Evolutionary conservation across 2,329 filamentous ascomycete species (phyloP).

Genomic region (Byssothecium circinans): DNA sequence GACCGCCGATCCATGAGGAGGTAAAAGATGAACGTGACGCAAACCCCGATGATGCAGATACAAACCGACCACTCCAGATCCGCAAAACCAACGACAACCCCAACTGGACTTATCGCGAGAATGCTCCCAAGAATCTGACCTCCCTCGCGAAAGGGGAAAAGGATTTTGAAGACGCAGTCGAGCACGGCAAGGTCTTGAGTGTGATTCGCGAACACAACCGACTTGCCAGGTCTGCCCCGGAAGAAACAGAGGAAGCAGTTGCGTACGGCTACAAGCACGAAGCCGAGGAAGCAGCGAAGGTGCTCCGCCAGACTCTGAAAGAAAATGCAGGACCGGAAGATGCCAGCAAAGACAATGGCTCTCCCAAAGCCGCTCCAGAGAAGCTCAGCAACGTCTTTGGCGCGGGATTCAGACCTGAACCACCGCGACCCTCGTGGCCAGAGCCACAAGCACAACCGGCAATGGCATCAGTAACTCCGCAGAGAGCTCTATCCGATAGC

Average conservation of each 20-base stretch:
- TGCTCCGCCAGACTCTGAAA: too few relatives aligned
- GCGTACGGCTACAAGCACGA: too few relatives aligned
- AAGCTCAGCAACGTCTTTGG: slow-evolving; percentile 1
- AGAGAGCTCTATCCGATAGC: slow-evolving; percentile 6
- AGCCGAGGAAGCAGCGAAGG: too few relatives aligned
- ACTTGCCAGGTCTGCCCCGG: too few relatives aligned
- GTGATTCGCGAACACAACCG: too few relatives aligned
- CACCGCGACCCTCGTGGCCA: slow-evolving; percentile 8
- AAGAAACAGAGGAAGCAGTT: too few relatives aligned
- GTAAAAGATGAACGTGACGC: background rate
- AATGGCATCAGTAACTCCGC: background rate
- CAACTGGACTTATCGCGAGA: background rate
- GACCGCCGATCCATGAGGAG: background rate
- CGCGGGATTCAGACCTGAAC: background rate
- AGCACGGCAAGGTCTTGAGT: too few relatives aligned
- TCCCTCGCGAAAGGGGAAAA: too few relatives aligned
- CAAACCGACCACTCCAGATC: background rate
- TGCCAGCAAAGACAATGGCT: background rate
- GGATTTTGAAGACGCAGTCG: too few relatives aligned
- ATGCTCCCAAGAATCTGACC: background rate
- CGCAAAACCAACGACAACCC: background rate
- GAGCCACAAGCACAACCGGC: background rate
- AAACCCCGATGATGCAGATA: background rate
- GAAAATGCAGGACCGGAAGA: background rate
- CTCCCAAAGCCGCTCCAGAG: background rate